Conservation (phyloP, 768 basidiomycete species). For the Podaxis rugospora region DNA sequence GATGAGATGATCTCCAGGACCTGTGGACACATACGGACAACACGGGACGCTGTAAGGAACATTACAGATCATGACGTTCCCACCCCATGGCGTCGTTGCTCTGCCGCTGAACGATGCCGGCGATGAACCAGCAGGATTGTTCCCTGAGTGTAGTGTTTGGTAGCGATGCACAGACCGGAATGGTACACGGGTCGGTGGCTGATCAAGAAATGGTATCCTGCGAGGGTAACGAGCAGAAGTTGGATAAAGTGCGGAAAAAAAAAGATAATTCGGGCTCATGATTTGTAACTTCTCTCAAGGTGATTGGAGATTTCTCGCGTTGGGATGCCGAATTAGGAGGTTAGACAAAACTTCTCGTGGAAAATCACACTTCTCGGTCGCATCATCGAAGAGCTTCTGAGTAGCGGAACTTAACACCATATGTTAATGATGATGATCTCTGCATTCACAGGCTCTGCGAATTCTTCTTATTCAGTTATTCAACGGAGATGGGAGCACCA, state of each 20-base stretch:
- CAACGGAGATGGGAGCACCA: not conserved
- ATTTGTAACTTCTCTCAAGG: not conserved
- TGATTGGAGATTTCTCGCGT: not conserved
- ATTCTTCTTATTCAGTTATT: not conserved
- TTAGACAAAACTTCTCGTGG: not conserved
- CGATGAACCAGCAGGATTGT: slow-evolving; percentile 55
- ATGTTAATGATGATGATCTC: not conserved
- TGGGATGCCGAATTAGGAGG: not conserved
- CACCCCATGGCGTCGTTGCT: slow-evolving; percentile 66
- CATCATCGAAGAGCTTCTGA: not conserved
- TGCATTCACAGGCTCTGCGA: not conserved
- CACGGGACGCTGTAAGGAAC: slow-evolving; percentile 56
- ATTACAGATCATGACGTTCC: slow-evolving; percentile 52
- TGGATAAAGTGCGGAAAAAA: not conserved
- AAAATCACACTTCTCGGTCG: not conserved
- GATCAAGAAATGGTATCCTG: not conserved
- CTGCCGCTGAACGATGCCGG: slow-evolving; percentile 62
- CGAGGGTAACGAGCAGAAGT: not conserved
- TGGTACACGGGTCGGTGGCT: slow-evolving; percentile 34
- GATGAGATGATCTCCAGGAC: slow-evolving; percentile 39
- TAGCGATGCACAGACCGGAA: slow-evolving; percentile 47
- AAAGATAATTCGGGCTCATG: not conserved
- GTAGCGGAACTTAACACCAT: not conserved
- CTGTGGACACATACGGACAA: slow-evolving; percentile 72
- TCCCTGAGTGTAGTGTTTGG: slow-evolving; percentile 47